Percentiles rank a stretch among this genome's conserved stretches.
phyloP scores from a whole-genome alignment of 2,329 filamentous ascomycete species.

The Penicillium aurantiogriseum region DNA sequence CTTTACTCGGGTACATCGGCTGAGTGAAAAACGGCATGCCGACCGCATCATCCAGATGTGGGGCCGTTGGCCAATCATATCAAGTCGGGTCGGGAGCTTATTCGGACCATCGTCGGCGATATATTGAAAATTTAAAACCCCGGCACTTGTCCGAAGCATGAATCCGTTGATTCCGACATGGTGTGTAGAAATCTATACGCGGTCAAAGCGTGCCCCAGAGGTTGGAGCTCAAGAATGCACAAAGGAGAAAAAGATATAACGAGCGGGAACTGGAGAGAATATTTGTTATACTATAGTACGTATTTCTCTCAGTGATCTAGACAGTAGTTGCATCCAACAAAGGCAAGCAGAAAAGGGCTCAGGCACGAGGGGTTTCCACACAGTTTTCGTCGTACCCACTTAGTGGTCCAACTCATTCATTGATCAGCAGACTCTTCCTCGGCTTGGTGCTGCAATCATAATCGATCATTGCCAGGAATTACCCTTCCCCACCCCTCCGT shows the following conservation, averaged over 20 bases:
- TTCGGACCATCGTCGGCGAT: constrained; percentile 22
- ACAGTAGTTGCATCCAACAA: not conserved
- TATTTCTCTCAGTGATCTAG: not conserved
- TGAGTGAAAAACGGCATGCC: constrained; percentile 17
- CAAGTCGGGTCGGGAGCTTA: constrained; percentile 15
- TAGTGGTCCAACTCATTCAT: not conserved
- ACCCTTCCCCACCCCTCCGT: constrained; percentile 14
- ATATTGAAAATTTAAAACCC: constrained; percentile 3
- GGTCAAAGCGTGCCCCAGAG: not conserved
- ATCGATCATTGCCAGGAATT: constrained; percentile 5
- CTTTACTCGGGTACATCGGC: not conserved
- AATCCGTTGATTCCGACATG: not conserved
- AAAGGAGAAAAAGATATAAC: not conserved
- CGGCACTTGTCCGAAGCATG: constrained; percentile 12
- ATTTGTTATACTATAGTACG: too few relatives aligned
- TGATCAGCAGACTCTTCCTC: not conserved
- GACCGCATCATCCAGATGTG: not conserved
- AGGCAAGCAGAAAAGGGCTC: not conserved
- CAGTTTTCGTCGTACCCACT: constrained; percentile 1
- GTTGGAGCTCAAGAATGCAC: not conserved
- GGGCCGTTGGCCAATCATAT: constrained; percentile 11
- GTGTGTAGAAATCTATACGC: constrained; percentile 2
- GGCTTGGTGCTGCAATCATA: constrained; percentile 5
- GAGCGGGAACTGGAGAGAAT: not conserved
- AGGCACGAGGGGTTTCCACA: not conserved